Evolutionary conservation across 805 yeast genomes (phyloP), one percentile per base, ranked within the genome.

Genomic region (Metschnikowia peoriensis): DNA sequence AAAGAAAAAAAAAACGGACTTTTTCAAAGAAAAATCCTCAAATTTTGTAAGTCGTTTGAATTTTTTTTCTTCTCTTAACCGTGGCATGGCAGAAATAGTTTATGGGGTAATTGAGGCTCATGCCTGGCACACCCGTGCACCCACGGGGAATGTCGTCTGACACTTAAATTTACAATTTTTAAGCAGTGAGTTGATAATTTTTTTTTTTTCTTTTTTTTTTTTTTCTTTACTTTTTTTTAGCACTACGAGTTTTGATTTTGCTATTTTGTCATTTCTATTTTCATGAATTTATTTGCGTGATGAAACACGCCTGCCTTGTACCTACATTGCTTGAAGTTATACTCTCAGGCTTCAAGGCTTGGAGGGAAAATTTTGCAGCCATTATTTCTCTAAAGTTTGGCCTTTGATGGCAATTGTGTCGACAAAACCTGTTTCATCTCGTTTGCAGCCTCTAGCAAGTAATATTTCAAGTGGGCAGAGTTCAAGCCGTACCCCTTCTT

Each of bases 381-480:
- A 9, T 2, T 15, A 11, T 14, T 10, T 32, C 28, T 37, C 32
- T 64, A 75, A 52, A 75, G 70, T 63, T 75, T 75, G 40, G 79
- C 68, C 64, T 73, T 70, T 43, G 71, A 61, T 16, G 70, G 55
- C 56, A 72, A 66, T 12, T 71, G 73, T 42, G 63, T 60, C 11
- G 69, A 58, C 61, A 92, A 81, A 28, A 86, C 76, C 47, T 82
- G 86, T 60, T 79, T 87, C 70, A 93, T 74, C 70, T 93, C 96
- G 61, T 85, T 85, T 32, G 96, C 96, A 41, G 94, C 83, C 60
- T 85, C 82, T 46, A 83, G 79, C 61, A 93, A 76, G 67, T 84
- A 89, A 68, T 81, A 83, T 57, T 80, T 82, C 75, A 91, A 65
- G 62, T 77, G 75, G 22, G 75, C 80, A 12, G 86, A 80, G 55